These are phyloP conservation scores for Boletus tylopilopsis DNA, from an alignment of 768 basidiomycete species.

Conservation along the genomic window DNA sequence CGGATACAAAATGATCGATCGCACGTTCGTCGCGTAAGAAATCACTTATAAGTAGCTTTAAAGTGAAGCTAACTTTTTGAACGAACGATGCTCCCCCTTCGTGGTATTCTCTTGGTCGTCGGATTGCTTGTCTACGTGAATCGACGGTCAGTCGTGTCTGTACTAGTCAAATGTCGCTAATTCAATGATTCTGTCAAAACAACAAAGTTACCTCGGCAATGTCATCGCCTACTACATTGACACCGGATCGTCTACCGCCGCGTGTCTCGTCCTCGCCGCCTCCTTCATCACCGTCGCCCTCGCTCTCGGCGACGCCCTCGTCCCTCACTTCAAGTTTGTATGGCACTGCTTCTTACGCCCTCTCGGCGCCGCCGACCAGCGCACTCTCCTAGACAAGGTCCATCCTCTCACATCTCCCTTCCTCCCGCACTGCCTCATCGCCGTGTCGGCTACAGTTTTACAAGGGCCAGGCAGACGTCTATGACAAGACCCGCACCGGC, in stretches of 20 bases:
- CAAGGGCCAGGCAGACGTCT: conserved; percentile 64
- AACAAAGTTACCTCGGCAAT: conserved; percentile 17
- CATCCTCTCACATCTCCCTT: neutral
- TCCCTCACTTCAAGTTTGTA: conserved; percentile 43
- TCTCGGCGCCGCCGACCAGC: conserved; percentile 38
- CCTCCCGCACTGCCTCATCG: neutral
- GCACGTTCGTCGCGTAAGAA: too few species aligned
- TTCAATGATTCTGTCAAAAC: too few species aligned
- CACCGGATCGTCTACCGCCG: conserved; percentile 28
- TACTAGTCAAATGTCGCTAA: too few species aligned
- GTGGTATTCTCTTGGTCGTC: conserved; percentile 18
- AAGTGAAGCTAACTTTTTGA: too few species aligned
- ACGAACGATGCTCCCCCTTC: conserved; percentile 9
- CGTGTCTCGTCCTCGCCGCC: conserved; percentile 25
- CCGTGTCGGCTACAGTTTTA: conserved; percentile 46
- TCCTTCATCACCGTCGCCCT: conserved; percentile 20
- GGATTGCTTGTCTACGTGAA: conserved; percentile 19
- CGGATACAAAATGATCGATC: too few species aligned
- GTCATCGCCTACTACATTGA: conserved; percentile 28
- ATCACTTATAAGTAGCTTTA: too few species aligned
- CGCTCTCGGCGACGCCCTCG: conserved; percentile 25
- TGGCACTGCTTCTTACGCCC: conserved; percentile 51
- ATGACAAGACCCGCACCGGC: conserved; percentile 60
- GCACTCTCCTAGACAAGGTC: conserved; percentile 44
- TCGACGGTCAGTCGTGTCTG: conserved; percentile 14